phyloP scores from a whole-genome alignment of 192 early-diverging fungal species.

The Lobosporangium transversale region DNA sequence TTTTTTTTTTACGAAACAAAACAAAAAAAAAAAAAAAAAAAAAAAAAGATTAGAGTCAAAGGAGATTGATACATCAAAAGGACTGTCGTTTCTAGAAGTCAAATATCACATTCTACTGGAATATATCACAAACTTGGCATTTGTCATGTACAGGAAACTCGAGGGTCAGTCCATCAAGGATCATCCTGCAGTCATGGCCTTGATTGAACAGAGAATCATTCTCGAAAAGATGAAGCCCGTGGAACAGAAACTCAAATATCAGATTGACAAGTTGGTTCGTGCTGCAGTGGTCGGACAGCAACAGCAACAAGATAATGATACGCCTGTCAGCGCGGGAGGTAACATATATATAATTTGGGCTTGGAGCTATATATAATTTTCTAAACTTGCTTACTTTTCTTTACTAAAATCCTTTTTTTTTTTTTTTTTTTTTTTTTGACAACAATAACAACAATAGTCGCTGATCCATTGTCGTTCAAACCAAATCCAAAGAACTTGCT shows the following conservation, averaged over 20 bases:
- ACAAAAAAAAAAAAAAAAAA: too few relatives aligned
- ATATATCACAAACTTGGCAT: slow-evolving; percentile 85
- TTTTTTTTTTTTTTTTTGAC: slow-evolving; percentile 6
- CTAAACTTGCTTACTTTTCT: too few relatives aligned
- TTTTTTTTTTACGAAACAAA: too few relatives aligned
- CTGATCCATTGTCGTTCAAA: slow-evolving; percentile 90
- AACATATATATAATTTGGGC: neutral
- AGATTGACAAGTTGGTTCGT: slow-evolving; percentile 93
- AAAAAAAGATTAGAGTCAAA: slow-evolving; percentile 61
- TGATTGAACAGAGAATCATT: slow-evolving; percentile 86
- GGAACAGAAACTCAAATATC: slow-evolving; percentile 94
- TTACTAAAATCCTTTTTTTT: neutral
- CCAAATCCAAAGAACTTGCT: slow-evolving; percentile 84
- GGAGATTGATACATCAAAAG: slow-evolving; percentile 75
- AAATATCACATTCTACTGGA: slow-evolving; percentile 88
- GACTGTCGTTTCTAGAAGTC: slow-evolving; percentile 90
- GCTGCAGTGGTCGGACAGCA: slow-evolving; percentile 66
- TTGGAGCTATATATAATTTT: too few relatives aligned
- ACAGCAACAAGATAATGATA: slow-evolving; percentile 51
- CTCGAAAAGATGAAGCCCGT: slow-evolving; percentile 94
- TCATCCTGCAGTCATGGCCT: slow-evolving; percentile 69
- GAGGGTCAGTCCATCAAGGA: slow-evolving; percentile 70
- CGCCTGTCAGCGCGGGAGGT: slow-evolving; percentile 25
- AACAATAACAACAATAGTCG: slow-evolving; percentile 32
- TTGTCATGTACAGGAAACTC: slow-evolving; percentile 81